Evolutionary conservation across 1,139 yeast species (phyloP).

Genomic region (Hyphopichia pseudoburtonii): DNA sequence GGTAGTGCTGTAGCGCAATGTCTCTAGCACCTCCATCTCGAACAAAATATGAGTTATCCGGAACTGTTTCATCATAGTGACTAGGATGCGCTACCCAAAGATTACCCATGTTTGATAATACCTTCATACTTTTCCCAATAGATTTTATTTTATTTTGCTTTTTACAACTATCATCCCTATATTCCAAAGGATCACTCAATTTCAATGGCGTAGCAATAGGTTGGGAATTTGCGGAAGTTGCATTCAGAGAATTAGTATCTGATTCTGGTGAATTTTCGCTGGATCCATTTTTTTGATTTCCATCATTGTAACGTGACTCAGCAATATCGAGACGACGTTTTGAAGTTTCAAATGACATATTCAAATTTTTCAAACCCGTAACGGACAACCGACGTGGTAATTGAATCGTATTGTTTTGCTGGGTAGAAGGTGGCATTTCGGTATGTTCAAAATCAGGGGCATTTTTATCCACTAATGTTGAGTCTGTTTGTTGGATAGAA

Average conservation of each 20-base stretch:
- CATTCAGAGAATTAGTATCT: not conserved
- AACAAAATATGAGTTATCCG: constrained; percentile 51
- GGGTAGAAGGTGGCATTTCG: not conserved
- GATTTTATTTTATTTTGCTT: constrained; percentile 16
- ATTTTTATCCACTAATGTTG: not conserved
- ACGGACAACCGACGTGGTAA: constrained; percentile 31
- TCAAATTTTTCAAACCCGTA: constrained; percentile 28
- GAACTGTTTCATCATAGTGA: constrained; percentile 51
- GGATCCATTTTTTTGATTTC: not conserved
- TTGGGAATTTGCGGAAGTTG: not conserved
- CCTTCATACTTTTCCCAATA: constrained; percentile 30
- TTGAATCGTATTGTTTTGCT: not conserved
- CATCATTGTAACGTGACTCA: constrained; percentile 21
- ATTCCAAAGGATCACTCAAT: constrained; percentile 30
- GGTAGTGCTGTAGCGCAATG: constrained; percentile 54
- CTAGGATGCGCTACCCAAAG: constrained; percentile 65
- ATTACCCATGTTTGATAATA: constrained; percentile 40
- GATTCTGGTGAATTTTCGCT: constrained; percentile 1
- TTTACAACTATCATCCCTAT: constrained; percentile 9
- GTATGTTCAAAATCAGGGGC: not conserved
- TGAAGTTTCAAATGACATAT: constrained; percentile 36
- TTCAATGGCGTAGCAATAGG: constrained; percentile 18
- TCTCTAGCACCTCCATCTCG: constrained; percentile 40
- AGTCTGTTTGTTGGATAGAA: no score
- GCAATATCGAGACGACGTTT: constrained; percentile 24